Evolutionary conservation across 106 monocot genomes (phyloP), one percentile per base, ranked within the genome.

Genomic region (Allium cepa): DNA sequence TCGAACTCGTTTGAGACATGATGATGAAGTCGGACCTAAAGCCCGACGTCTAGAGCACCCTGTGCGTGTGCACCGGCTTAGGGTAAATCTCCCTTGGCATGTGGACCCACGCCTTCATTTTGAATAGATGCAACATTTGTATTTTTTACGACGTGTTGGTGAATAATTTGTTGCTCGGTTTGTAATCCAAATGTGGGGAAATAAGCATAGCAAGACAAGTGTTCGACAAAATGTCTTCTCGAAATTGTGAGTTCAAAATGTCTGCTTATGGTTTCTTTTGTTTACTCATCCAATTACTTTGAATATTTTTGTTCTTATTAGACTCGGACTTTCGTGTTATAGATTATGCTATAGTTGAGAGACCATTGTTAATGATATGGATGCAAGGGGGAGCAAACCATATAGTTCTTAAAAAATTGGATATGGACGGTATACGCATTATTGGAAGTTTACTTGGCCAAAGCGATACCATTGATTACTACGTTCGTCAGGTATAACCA

Each of bases 41-140:
- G 11, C 85, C 94, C 0, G 94, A 95, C 47, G 76, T 17, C 15
- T 91, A 88, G 81, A 95, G 90, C 69, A 79, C 83, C 12, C 53
- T 85, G 8, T 69, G 64, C 8, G 87, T 87, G 4, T 95, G 91
- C 67, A 78, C 56, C 0, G 83, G 75, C 1, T 46, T 83, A 9
- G 88, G 85, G 0, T 56, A 81, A 2, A 47, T 83, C 10, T 81
- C 80, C 1, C 63, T 91, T 14, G 87, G 85, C 0, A 71, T 91
- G 64, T 95, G 91, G 91, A 79, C 66, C 47, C 90, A 91, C 59
- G 77, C 78, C 13, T 77, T 80, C 26, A 18, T 67, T 50, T 12
- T 53, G 18, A 67, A n/a, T 5, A 51, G 15, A 5, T 27, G 67
- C 12, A 10, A 17, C 0, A 0, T 10, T 3, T 14, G 26, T 8